A percentile compares a stretch with the other conserved stretches of the same genome.
Evolutionary conservation across 2,329 filamentous ascomycete species (phyloP).

Genomic region (Ophiocordyceps camponoti-saundersi): DNA sequence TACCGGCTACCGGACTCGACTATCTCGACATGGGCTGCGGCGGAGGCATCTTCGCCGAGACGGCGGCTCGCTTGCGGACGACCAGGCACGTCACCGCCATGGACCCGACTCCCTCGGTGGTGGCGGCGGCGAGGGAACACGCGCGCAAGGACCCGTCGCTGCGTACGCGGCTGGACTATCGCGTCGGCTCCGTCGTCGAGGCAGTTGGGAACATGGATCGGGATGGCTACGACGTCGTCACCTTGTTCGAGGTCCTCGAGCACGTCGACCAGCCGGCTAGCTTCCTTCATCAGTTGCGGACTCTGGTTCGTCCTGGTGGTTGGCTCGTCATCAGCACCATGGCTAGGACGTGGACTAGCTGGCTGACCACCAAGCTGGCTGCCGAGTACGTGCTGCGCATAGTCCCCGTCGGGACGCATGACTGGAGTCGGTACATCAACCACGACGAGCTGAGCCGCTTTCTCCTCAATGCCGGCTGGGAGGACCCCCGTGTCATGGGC

Average conservation of each 20-base stretch:
- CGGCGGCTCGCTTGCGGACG: conserved; percentile 49
- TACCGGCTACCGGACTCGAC: conserved; percentile 24
- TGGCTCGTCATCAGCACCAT: conserved; percentile 93
- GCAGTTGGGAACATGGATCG: conserved; percentile 14
- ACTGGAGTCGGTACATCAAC: conserved; percentile 94
- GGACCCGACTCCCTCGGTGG: conserved; percentile 58
- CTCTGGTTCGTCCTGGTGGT: conserved; percentile 73
- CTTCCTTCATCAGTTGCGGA: conserved; percentile 55
- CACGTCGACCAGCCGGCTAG: conserved; percentile 63
- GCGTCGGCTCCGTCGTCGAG: conserved; percentile 57
- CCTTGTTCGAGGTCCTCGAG: conserved; percentile 87
- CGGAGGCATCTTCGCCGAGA: conserved; percentile 91
- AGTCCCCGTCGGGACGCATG: conserved; percentile 84
- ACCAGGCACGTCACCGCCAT: conserved; percentile 55
- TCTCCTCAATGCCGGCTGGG: conserved; percentile 41
- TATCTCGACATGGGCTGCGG: conserved; percentile 93
- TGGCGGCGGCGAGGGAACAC: conserved; percentile 61
- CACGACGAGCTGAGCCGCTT: conserved; percentile 53
- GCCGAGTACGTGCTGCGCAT: conserved; percentile 79
- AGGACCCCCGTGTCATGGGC: conserved; percentile 48
- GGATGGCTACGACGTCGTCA: conserved; percentile 59
- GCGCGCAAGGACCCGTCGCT: conserved; percentile 58
- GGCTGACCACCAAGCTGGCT: conserved; percentile 80
- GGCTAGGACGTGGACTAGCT: conserved; percentile 73
- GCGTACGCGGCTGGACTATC: conserved; percentile 47